Conservation (phyloP, 768 basidiomycete species). For the Arthromyces matolae region DNA sequence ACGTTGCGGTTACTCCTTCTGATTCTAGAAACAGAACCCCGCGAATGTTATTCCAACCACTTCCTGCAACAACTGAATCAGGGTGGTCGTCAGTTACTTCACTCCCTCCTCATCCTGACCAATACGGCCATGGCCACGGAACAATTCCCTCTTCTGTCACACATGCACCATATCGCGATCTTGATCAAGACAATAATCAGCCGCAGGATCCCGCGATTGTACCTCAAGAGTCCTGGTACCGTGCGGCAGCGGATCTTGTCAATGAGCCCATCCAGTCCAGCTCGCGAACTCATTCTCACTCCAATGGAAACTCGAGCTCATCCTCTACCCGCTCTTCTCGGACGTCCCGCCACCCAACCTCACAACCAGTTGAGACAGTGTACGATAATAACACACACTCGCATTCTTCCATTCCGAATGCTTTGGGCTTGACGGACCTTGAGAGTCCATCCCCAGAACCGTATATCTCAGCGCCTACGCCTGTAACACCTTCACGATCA, state of each 20-base stretch:
- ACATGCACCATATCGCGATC: not conserved
- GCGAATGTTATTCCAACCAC: not conserved
- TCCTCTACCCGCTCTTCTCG: constrained; percentile 4
- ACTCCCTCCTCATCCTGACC: not conserved
- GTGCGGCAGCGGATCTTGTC: not conserved
- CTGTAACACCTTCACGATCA: constrained; percentile 3
- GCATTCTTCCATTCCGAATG: constrained; percentile 1
- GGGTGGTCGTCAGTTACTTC: not conserved
- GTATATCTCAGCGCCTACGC: constrained; percentile 13
- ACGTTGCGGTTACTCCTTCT: not conserved
- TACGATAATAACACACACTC: not conserved
- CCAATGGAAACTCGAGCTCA: not conserved
- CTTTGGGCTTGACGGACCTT: constrained; percentile 11
- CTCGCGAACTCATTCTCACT: not conserved
- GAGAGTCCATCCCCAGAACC: constrained; percentile 3
- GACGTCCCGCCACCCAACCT: constrained; percentile 1
- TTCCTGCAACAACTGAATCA: constrained; percentile 3
- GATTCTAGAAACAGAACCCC: constrained; percentile 5
- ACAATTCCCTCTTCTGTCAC: no score
- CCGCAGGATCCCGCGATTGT: not conserved
- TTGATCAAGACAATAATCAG: constrained; percentile 1
- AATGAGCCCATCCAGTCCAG: constrained; percentile 1
- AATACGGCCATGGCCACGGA: no score
- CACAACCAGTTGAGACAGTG: not conserved
- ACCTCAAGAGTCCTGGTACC: constrained; percentile 3